Percentiles rank a stretch among this genome's conserved stretches.
Conservation (phyloP, 148 eudicot species). For the Chenopodium formosanum region DNA sequence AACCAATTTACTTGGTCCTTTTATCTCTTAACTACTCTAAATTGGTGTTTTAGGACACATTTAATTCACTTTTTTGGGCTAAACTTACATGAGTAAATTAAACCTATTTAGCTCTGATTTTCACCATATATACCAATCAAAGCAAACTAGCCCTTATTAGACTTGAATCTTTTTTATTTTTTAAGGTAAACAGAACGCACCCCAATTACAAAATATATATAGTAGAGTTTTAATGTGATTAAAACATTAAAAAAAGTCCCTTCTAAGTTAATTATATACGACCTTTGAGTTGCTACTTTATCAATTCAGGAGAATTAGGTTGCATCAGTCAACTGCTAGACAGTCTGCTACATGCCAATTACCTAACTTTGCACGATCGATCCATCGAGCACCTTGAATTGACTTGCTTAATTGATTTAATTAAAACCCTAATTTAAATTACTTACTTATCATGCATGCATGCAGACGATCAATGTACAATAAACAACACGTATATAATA, state of each 20-base stretch:
- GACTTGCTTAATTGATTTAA: background rate
- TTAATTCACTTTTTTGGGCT: too few relatives aligned
- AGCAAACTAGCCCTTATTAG: too few relatives aligned
- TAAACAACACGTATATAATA: background rate
- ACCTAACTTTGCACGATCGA: constrained; percentile 6
- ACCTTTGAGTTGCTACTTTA: background rate
- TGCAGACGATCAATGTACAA: background rate
- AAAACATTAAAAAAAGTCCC: background rate
- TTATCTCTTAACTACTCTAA: too few relatives aligned
- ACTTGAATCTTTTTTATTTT: too few relatives aligned
- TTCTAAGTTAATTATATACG: background rate
- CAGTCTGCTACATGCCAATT: background rate
- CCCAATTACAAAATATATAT: too few relatives aligned
- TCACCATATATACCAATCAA: too few relatives aligned
- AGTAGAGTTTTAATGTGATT: background rate
- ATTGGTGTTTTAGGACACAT: too few relatives aligned
- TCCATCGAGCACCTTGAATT: background rate
- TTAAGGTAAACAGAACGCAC: too few relatives aligned
- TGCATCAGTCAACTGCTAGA: background rate
- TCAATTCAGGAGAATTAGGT: background rate
- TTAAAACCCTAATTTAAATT: background rate
- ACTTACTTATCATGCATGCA: constrained; percentile 11
- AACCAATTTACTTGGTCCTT: too few relatives aligned
- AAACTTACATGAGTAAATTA: too few relatives aligned
- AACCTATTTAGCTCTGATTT: too few relatives aligned